Evolutionary conservation across 2,329 filamentous ascomycete genomes (phyloP).

Genomic region (Colletotrichum spinosum): DNA sequence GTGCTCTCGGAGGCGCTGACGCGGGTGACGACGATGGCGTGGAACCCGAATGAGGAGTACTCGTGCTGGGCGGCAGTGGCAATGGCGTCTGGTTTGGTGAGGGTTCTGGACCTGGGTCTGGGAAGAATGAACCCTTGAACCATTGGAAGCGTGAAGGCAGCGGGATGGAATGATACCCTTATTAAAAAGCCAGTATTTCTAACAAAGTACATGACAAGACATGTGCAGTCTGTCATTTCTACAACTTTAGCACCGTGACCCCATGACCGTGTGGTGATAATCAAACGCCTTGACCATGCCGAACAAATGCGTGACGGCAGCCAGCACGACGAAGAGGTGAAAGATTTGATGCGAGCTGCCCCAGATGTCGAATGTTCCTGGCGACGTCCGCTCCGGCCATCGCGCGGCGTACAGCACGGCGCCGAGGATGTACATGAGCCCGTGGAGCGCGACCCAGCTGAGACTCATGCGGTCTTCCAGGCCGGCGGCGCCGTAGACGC

Average conservation of each 20-base stretch:
- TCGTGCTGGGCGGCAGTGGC: conserved; percentile 76
- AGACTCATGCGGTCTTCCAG: conserved; percentile 82
- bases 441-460: conserved; percentile 83
- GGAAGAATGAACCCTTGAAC: conserved; percentile 41
- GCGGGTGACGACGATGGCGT: conserved; percentile 70
- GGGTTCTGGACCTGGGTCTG: conserved; percentile 73
- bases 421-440: conserved; percentile 85
- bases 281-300: conserved; percentile 89
- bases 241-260: conserved; percentile 57
- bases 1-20: conserved; percentile 72
- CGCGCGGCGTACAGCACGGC: conserved; percentile 88
- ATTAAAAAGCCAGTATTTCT: conserved; percentile 20
- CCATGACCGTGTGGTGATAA: conserved; percentile 76
- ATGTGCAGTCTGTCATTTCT: not conserved
- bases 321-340: conserved; percentile 87
- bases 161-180: conserved; percentile 23
- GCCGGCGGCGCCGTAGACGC: conserved; percentile 72
- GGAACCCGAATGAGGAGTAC: conserved; percentile 76
- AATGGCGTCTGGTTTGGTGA: conserved; percentile 74
- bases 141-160: conserved; percentile 21
- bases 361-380: conserved; percentile 88
- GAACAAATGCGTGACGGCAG: conserved; percentile 83
- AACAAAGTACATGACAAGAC: conserved; percentile 1
- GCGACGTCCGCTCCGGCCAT: conserved; percentile 83
- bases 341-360: conserved; percentile 97